phyloP scores from a whole-genome alignment of 345 rosid genomes.

The Diplotaxis tenuifolia region DNA sequence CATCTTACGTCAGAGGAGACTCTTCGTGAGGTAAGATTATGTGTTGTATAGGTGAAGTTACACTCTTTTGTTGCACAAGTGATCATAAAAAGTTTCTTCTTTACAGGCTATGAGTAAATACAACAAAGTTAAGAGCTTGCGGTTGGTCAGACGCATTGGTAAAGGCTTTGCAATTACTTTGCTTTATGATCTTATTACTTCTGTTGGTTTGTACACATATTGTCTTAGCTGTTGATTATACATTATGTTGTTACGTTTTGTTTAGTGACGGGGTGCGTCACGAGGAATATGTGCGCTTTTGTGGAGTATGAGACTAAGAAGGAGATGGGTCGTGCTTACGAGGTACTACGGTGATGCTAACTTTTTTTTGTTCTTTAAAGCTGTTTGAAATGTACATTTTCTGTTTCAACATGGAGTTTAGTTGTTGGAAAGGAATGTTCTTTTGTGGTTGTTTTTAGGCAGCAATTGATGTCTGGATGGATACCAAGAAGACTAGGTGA shows the following conservation, averaged over 20 bases:
- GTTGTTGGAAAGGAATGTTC: background rate
- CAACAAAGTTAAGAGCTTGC: slow-evolving; percentile 71
- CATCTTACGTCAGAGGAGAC: slow-evolving; percentile 64
- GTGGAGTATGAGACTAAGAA: slow-evolving; percentile 81
- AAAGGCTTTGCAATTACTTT: too few relatives aligned
- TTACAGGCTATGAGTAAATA: slow-evolving; percentile 80
- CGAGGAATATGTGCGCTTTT: slow-evolving; percentile 83
- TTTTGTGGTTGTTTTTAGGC: slow-evolving; percentile 37
- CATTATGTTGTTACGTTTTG: background rate
- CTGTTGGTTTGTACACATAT: background rate
- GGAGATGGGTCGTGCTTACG: slow-evolving; percentile 81
- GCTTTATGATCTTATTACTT: background rate
- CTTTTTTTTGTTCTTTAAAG: background rate
- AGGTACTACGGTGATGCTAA: slow-evolving; percentile 43
- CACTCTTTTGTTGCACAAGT: background rate
- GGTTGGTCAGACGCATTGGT: slow-evolving; percentile 48
- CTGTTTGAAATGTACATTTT: background rate
- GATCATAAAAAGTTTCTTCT: background rate
- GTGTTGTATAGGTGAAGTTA: background rate
- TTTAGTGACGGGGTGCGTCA: slow-evolving; percentile 83
- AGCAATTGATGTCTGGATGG: slow-evolving; percentile 96
- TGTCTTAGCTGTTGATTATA: background rate
- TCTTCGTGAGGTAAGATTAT: slow-evolving; percentile 53
- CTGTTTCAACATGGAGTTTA: background rate
- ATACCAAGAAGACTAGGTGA: slow-evolving; percentile 95